Base-by-base conservation (phyloP, 1,284 basidiomycete species). In the Trametes pubescens region DNA sequence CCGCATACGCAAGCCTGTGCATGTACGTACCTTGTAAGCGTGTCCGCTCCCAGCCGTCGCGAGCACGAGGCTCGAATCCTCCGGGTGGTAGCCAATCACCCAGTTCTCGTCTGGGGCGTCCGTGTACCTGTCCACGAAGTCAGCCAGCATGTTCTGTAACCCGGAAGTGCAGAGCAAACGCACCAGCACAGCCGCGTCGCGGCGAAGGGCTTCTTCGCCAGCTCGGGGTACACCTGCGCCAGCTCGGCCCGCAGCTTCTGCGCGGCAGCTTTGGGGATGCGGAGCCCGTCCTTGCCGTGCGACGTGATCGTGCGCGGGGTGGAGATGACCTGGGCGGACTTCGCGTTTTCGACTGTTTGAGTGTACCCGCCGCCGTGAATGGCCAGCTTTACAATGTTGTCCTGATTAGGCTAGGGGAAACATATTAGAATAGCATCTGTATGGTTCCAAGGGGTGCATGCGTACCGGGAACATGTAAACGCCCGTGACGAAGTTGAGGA, bases 121-220 rank as follows among this genome's bases (percentile, higher is more conserved):
- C n/a, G 87, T 88, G 71, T 93, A 92, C 91, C 90, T 92, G 55
- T 18, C 38, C 7, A 21, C 29, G n/a, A 53, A 18, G 18, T 32
- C 34, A 34, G 8, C 52, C 11, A 22, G 51, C 48, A 26, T 40
- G 40, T 43, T 38, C 8, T 37, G 34, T 21, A 13, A 18, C 43
- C 34, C 51, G 48, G 10, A 55, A n/a, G n/a, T n/a, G n/a, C 29
- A 16, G 13, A 13, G 44, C 24, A 51, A 18, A 61, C 83, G 74
- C 78, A 95, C 93, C 94, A 96, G 79, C 95, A 96, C 66, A 96
- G 79, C 57, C 95, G 82, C 8, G 93, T 95, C 4, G 78, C 79
- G 24, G 76, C 76, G 69, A 94, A 90, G 0, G 89, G 85, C 72
- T 86, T 90, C 66, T 84, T 75, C 6, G 85, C 89, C 48, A 96